These are phyloP conservation scores for Tremellales sp. DNA, from an alignment of 1,284 basidiomycete species.

Conservation along the genomic window DNA sequence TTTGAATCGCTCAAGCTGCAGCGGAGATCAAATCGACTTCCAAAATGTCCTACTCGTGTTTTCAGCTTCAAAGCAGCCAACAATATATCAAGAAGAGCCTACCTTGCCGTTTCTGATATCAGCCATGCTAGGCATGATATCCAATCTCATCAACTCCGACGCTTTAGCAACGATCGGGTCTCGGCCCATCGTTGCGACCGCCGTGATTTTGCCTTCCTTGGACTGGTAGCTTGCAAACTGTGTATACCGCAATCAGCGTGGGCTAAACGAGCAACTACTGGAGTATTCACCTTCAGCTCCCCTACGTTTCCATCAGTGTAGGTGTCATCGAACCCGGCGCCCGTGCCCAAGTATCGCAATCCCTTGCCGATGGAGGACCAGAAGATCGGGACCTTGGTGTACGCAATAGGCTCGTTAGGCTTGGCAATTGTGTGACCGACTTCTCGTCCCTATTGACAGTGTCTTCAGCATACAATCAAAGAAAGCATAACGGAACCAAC, in stretches of 20 bases:
- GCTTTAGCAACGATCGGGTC: conserved; percentile 69
- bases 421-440: conserved; percentile 69
- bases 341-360: conserved; percentile 74
- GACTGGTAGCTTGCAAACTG: conserved; percentile 85
- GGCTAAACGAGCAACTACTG: background rate
- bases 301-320: conserved; percentile 69
- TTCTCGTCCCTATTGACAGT: conserved; percentile 65
- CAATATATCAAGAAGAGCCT: conserved; percentile 5
- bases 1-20: background rate
- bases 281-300: conserved; percentile 65
- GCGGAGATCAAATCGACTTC: conserved; percentile 1
- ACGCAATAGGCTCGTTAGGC: conserved; percentile 33
- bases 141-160: conserved; percentile 72
- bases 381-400: conserved; percentile 76
- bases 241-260: background rate
- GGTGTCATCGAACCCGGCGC: conserved; percentile 63
- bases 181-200: conserved; percentile 63
- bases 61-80: background rate
- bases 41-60: background rate
- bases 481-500: conserved; percentile 11
- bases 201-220: conserved; percentile 69
- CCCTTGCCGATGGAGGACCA: conserved; percentile 73
- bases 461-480: background rate
- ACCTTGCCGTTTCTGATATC: conserved; percentile 62
- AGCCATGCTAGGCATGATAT: conserved; percentile 72